A percentile compares a stretch with the other conserved stretches of the same genome.
These are phyloP conservation scores for Camelina laxa DNA, from an alignment of 345 rosid genomes.

Conservation along the genomic window DNA sequence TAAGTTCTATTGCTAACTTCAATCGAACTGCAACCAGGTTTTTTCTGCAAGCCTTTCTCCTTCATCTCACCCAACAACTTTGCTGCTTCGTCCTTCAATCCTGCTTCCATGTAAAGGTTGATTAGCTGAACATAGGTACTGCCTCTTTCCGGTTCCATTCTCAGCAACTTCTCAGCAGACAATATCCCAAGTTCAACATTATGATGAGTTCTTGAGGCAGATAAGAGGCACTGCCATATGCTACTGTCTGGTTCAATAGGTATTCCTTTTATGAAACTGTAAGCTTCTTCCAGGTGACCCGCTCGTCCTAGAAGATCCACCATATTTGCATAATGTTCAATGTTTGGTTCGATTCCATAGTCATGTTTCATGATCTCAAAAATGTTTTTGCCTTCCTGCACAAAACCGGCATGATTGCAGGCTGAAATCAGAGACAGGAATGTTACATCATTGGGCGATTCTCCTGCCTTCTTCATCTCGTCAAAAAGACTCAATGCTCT, in stretches of 20 bases:
- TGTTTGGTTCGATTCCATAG: conserved; percentile 55
- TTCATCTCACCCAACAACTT: conserved; percentile 60
- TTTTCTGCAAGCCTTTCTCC: conserved; percentile 69
- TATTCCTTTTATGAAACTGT: conserved; percentile 58
- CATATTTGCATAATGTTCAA: conserved; percentile 72
- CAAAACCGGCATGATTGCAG: conserved; percentile 81
- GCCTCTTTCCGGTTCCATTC: conserved; percentile 60
- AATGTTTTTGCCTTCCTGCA: conserved; percentile 60
- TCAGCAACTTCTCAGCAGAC: conserved; percentile 62
- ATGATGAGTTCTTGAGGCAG: conserved; percentile 62
- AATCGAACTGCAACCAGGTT: conserved; percentile 86
- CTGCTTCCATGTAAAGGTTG: conserved; percentile 72
- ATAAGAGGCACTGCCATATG: conserved; percentile 72
- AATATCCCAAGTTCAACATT: conserved; percentile 66
- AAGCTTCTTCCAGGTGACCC: conserved; percentile 66
- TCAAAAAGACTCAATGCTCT: conserved; percentile 58
- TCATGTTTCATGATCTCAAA: conserved; percentile 60
- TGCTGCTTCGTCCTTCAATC: conserved; percentile 62
- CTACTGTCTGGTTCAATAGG: conserved; percentile 61
- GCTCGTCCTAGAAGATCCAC: conserved; percentile 86
- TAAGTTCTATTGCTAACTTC: conserved; percentile 51
- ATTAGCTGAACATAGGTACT: conserved; percentile 67
- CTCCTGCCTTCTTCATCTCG: conserved; percentile 61
- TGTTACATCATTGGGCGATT: conserved; percentile 66
- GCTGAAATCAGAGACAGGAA: conserved; percentile 74